phyloP scores from a whole-genome alignment of 2,329 filamentous ascomycete genomes.

The Tolypocladium inflatum region DNA sequence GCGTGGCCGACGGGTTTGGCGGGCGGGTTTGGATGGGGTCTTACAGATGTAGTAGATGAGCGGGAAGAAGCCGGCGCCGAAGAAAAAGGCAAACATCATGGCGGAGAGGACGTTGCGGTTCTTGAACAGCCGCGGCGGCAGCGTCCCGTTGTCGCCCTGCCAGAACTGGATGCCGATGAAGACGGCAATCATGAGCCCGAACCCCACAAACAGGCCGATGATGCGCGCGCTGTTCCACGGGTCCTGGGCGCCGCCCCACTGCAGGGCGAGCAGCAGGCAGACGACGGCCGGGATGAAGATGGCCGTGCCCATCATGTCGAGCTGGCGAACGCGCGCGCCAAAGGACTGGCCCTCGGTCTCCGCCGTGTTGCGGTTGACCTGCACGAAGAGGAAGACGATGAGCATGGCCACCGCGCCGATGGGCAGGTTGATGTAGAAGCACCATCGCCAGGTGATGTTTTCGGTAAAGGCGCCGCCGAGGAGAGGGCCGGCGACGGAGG shows the following conservation, averaged over 20 bases:
- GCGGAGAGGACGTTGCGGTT: conserved; percentile 29
- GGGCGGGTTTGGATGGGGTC: conserved; percentile 7
- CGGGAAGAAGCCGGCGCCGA: conserved; percentile 42
- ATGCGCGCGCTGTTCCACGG: conserved; percentile 39
- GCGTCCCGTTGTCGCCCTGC: conserved; percentile 31
- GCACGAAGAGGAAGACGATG: conserved; percentile 37
- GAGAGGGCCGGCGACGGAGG: conserved; percentile 39
- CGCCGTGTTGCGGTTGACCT: conserved; percentile 25
- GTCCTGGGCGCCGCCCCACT: conserved; percentile 45
- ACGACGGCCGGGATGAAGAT: conserved; percentile 43
- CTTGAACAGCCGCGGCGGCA: conserved; percentile 36
- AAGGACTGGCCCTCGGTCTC: conserved; percentile 23
- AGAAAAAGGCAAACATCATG: conserved; percentile 36
- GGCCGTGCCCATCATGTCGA: conserved; percentile 40
- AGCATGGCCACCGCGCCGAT: conserved; percentile 36
- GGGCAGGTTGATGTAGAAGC: conserved; percentile 38
- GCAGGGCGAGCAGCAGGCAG: conserved; percentile 43
- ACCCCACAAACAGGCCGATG: conserved; percentile 41
- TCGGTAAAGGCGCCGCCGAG: conserved; percentile 42
- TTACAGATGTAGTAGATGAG: conserved; percentile 44
- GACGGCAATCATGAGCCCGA: conserved; percentile 31
- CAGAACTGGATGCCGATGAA: conserved; percentile 39
- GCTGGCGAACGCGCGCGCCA: conserved; percentile 27
- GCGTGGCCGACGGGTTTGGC: conserved; percentile 3
- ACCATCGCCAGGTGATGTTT: conserved; percentile 42